These are phyloP conservation scores for Rhodosporidiobolus sp. DNA, from an alignment of 768 basidiomycete genomes.

Conservation along the genomic window DNA sequence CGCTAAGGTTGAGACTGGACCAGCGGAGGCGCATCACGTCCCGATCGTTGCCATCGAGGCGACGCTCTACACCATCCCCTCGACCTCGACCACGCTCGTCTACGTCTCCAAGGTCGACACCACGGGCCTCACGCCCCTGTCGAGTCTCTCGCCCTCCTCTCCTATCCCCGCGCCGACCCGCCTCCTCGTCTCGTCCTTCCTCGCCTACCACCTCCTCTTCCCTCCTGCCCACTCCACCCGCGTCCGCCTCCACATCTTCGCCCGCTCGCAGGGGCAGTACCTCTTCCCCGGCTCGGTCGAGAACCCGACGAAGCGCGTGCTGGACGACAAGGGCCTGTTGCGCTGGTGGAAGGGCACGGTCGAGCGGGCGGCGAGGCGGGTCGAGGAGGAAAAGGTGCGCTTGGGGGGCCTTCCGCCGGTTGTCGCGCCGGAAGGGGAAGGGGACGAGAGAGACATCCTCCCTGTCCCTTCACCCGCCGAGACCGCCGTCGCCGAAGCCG, in stretches of 20 bases:
- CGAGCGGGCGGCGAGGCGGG: constrained; percentile 56
- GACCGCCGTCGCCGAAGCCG: not conserved
- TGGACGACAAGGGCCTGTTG: constrained; percentile 75
- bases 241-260: constrained; percentile 83
- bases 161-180: constrained; percentile 56
- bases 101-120: constrained; percentile 95
- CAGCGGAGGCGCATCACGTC: constrained; percentile 49
- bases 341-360: constrained; percentile 88
- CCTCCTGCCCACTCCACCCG: constrained; percentile 47
- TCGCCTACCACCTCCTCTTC: constrained; percentile 49
- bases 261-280: constrained; percentile 84
- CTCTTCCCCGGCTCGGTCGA: constrained; percentile 85
- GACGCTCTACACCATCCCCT: constrained; percentile 67
- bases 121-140: constrained; percentile 61
- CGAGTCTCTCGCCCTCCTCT: constrained; percentile 9
- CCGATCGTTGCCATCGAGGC: constrained; percentile 79
- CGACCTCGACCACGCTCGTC: constrained; percentile 66
- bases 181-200: constrained; percentile 63
- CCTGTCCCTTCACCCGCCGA: too few species aligned
- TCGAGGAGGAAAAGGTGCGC: constrained; percentile 42
- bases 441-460: not conserved
- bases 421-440: not conserved
- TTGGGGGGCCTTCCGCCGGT: not conserved
- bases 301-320: constrained; percentile 64
- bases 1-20: too few species aligned